Evolutionary conservation across 805 yeast species (phyloP), one percentile per base, ranked within the genome.

Genomic region (Kodamaea sagamina): DNA sequence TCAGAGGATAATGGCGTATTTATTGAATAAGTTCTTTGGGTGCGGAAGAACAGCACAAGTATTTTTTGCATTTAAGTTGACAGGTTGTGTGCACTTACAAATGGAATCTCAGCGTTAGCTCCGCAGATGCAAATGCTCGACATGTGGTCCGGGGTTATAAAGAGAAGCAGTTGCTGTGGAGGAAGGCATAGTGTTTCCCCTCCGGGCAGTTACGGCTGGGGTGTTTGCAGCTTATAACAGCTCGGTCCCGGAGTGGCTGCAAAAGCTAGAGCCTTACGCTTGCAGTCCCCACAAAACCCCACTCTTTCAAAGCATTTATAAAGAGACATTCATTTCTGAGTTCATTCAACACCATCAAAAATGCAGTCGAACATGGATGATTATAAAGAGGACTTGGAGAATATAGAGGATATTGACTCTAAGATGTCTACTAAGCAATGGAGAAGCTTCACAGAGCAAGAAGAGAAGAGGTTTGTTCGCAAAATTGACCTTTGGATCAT

Each of bases 401-500:
- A 15, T 12, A n/a, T 31, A 4, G 35, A 31, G 11, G 35, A 31
- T 11, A 31, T 31, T 31, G 35, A 27, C 16, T 27, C 31, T 6
- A 16, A 16, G 4, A 12, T 27, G 31, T 12, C 15, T 8, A 13
- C 16, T 16, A 27, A 27, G 13, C 16, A 27, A 16, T 27, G 31
- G 31, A 8, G 16, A 4, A 27, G 31, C 8, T 31, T 31, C 11
- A 31, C 19, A 4, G 11, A 15, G 5, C 21, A 31, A 17, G n/a
- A 31, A 15, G 35, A 31, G n/a, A 31, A 16, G 21, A 31, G 16
- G 35, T 31, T 15, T 31, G 35, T 31, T 31, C 28, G 47, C 17
- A 46, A 46, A 31, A 22, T 46, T 6, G 49, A 46, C 28, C 18
- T 24, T 18, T 27, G 21, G 21, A 17, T 46, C 16, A 21, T 46